Conservation (phyloP, 2,329 filamentous ascomycete genomes). For the Sporothrix pseudoabietina region DNA sequence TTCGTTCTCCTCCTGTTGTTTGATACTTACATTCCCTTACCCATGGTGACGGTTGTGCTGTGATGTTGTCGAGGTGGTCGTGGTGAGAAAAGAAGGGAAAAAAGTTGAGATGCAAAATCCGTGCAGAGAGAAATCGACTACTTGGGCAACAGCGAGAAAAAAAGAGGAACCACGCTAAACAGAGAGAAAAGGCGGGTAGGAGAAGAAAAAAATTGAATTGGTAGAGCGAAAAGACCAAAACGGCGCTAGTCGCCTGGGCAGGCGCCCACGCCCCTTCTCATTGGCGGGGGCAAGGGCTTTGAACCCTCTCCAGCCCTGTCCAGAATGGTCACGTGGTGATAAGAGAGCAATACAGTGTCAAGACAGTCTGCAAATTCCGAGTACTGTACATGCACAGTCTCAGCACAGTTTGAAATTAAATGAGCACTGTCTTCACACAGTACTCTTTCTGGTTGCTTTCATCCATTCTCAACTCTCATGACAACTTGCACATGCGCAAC, state of each 20-base stretch:
- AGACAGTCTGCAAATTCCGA: neutral
- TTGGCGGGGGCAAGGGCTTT: conserved; percentile 28
- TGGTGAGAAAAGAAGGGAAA: conserved; percentile 36
- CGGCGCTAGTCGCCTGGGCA: neutral
- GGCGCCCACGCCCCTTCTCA: neutral
- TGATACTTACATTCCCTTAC: conserved; percentile 56
- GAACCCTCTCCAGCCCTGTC: conserved; percentile 20
- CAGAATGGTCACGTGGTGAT: neutral
- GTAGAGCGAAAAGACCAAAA: neutral
- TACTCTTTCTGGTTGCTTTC: neutral
- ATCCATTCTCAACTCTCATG: neutral
- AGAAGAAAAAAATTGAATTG: conserved; percentile 24
- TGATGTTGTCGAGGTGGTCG: conserved; percentile 41
- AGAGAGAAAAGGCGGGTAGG: neutral
- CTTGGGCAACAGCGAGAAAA: neutral
- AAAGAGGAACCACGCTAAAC: neutral
- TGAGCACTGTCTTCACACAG: neutral
- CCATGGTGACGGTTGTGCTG: conserved; percentile 49
- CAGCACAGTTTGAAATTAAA: neutral
- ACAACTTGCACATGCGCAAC: neutral
- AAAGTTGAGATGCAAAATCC: conserved; percentile 20
- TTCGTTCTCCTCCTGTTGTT: neutral
- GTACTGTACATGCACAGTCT: neutral
- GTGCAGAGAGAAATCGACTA: conserved; percentile 13
- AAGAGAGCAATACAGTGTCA: neutral